Conservation (phyloP, 2,329 filamentous ascomycete genomes). For the Aspergillus felis region DNA sequence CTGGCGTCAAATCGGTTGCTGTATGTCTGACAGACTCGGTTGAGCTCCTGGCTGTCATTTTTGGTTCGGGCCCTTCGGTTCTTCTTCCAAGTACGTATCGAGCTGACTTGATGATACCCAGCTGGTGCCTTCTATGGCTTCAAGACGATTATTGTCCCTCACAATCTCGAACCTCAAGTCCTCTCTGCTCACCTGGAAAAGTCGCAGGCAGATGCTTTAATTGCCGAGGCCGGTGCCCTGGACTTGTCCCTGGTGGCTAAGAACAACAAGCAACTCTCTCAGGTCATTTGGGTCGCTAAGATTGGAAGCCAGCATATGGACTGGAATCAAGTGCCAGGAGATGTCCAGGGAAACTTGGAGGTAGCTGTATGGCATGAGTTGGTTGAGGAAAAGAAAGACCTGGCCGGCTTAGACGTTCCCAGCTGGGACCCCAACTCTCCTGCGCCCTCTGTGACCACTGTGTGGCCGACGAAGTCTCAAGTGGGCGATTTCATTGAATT, state of each 20-base stretch:
- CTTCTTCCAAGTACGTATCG: background rate
- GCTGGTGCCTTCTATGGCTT: constrained; percentile 87
- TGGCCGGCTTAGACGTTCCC: constrained; percentile 62
- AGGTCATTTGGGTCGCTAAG: constrained; percentile 90
- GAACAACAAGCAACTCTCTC: constrained; percentile 65
- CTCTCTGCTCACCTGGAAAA: constrained; percentile 69
- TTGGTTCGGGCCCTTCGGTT: constrained; percentile 48
- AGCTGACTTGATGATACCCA: constrained; percentile 25
- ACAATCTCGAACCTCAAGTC: constrained; percentile 66
- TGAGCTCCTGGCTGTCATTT: constrained; percentile 76
- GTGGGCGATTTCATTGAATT: constrained; percentile 74
- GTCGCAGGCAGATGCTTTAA: constrained; percentile 72
- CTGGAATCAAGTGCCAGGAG: constrained; percentile 84
- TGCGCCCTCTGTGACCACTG: constrained; percentile 43
- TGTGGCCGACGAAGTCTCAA: constrained; percentile 38
- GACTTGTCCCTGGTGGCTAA: constrained; percentile 71
- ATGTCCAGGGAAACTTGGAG: constrained; percentile 68
- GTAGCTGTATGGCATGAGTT: constrained; percentile 94
- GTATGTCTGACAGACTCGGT: constrained; percentile 91
- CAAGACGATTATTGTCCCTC: constrained; percentile 79
- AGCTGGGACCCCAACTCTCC: constrained; percentile 52
- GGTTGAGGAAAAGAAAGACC: constrained; percentile 63
- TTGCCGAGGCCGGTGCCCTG: constrained; percentile 82
- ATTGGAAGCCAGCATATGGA: constrained; percentile 88
- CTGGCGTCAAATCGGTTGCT: constrained; percentile 69